Evolutionary conservation across 1,139 yeast genomes (phyloP), one percentile per base, ranked within the genome.

Genomic region (Kodamaea derodonti): DNA sequence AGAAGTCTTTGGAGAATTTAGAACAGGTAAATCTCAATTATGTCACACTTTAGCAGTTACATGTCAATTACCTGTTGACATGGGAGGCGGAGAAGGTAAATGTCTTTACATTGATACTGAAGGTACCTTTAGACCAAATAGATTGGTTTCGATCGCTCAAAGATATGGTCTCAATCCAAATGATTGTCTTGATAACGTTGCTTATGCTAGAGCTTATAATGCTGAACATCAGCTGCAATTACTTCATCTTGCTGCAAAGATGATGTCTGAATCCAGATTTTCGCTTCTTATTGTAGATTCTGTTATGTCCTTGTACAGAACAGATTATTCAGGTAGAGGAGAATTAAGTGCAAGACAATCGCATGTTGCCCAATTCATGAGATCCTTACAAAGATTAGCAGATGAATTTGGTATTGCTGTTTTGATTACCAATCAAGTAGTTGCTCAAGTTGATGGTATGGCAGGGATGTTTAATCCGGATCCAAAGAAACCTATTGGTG

Each of bases 31-130:
- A 58, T 87, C 97, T 4, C 99, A 92, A 64, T 65, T 92, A 34
- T 94, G 98, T 60, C 98, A 94, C 56, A 94, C 98, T 1, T 69
- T 94, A 42, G 96, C 97, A 0, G 96, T 94, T 9, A 90, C 97
- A 2, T 92, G 97, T 57, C 99, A 92, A 60, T 67, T 92, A 39
- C 98, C 98, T 3, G 80, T 92, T 32, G 97, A 92, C 55, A 84
- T 86, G 86, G 97, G 97, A 29, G 99, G 99, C 38, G 99, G 97
- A 33, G 99, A 92, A 65, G 98, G 99, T 26, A 88, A 94, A 58
- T 92, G 97, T 60, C 70, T 94, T 39, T 94, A 86, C 55, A 90
- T 92, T 43, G 99, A 92, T 54, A 92, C 98, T 0, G 99, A 92
- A 54, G 96, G 96, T 12, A 94, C 98, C 1, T 92, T 94, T 60